Percentiles rank a stretch among this genome's conserved stretches.
These are phyloP conservation scores for Fusarium agapanthi DNA, from an alignment of 2,329 filamentous ascomycete genomes.

Conservation along the genomic window DNA sequence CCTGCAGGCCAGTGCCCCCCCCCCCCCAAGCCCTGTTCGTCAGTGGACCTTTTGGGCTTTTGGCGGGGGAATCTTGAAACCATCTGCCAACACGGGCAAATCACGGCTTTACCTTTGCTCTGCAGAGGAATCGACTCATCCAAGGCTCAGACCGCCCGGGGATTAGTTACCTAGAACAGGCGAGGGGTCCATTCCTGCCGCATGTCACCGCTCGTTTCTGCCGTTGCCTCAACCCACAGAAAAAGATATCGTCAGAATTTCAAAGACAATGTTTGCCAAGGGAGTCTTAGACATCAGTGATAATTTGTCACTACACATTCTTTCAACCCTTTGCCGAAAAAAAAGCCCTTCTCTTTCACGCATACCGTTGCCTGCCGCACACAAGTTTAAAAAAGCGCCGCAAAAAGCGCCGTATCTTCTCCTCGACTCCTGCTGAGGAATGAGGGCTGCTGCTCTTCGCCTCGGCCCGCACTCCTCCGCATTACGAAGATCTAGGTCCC, in stretches of 20 bases:
- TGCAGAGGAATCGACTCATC: neutral
- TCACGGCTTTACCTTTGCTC: slow-evolving; percentile 17
- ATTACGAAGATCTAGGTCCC: slow-evolving; percentile 32
- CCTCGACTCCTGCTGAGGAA: slow-evolving; percentile 28
- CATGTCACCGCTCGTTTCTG: slow-evolving; percentile 42
- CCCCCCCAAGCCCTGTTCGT: too few relatives aligned
- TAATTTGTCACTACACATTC: neutral
- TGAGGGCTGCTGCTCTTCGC: slow-evolving; percentile 41
- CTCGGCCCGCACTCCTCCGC: slow-evolving; percentile 35
- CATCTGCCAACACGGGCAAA: slow-evolving; percentile 13
- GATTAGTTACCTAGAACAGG: slow-evolving; percentile 9
- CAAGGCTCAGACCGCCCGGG: slow-evolving; percentile 14
- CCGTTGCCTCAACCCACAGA: slow-evolving; percentile 34
- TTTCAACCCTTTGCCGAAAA: neutral
- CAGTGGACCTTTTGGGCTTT: too few relatives aligned
- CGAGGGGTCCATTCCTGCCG: slow-evolving; percentile 41
- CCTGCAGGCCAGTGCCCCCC: too few relatives aligned
- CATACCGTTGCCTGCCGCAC: slow-evolving; percentile 13
- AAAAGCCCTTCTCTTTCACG: neutral
- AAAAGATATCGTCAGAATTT: slow-evolving; percentile 28
- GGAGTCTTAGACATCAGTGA: neutral
- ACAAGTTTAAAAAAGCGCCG: neutral
- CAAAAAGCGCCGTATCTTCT: slow-evolving; percentile 9
- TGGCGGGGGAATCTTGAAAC: slow-evolving; percentile 19
- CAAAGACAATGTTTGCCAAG: slow-evolving; percentile 1